phyloP scores from a whole-genome alignment of 2,329 filamentous ascomycete genomes.

The Neonectria ditissima region DNA sequence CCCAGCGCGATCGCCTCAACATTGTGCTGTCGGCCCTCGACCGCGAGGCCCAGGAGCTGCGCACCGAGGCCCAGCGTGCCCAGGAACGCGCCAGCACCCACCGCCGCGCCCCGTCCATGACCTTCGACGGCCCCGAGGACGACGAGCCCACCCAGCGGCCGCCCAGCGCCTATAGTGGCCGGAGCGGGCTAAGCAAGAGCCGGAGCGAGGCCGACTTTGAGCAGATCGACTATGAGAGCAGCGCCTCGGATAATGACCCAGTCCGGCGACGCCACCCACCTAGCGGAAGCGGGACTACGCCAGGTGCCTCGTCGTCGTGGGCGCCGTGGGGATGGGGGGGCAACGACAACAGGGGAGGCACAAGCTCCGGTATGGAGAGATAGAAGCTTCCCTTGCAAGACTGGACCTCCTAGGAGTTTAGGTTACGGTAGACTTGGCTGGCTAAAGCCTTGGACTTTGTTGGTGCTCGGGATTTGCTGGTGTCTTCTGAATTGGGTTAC shows the following conservation, averaged over 20 bases:
- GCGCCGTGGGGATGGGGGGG: constrained; percentile 62
- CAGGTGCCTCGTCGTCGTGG: constrained; percentile 55
- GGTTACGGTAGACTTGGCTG: constrained; percentile 37
- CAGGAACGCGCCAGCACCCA: constrained; percentile 34
- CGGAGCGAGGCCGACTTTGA: constrained; percentile 91
- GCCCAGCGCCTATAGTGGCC: constrained; percentile 60
- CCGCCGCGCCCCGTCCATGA: constrained; percentile 39
- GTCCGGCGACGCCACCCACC: constrained; percentile 49
- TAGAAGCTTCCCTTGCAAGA: constrained; percentile 42
- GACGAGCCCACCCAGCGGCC: constrained; percentile 55
- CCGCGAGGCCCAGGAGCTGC: constrained; percentile 76
- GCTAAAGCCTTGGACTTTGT: constrained; percentile 25
- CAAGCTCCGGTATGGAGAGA: constrained; percentile 56
- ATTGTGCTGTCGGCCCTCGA: constrained; percentile 83
- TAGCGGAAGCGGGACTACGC: constrained; percentile 36
- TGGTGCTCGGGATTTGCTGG: constrained; percentile 1
- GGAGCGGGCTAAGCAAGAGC: constrained; percentile 78
- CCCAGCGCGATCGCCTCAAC: constrained; percentile 82
- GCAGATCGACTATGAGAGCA: constrained; percentile 82
- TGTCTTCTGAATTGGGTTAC: constrained; percentile 1
- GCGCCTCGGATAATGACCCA: constrained; percentile 63
- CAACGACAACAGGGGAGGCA: constrained; percentile 29
- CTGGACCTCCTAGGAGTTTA: constrained; percentile 46
- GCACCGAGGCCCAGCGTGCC: constrained; percentile 48
- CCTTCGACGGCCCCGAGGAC: constrained; percentile 47